Conservation (phyloP, 331 rosid species). For the Stylosanthes scabra region DNA sequence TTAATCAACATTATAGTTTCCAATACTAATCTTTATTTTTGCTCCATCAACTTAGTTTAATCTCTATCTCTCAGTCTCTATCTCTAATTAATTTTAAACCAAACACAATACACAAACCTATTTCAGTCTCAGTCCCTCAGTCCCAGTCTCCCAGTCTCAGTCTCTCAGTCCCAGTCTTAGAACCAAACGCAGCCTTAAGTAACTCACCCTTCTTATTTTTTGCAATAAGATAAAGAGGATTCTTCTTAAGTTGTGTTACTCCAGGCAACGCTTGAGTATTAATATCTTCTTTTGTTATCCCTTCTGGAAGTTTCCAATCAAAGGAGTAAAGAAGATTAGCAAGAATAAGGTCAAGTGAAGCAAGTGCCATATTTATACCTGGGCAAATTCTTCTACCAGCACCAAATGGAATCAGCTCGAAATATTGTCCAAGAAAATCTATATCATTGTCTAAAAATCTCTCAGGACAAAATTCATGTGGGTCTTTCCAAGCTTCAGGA, state of each 20-base stretch:
- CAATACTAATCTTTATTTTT: no score
- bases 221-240: conserved; percentile 16
- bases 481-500: conserved; percentile 38
- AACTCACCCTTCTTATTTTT: background rate
- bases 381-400: conserved; percentile 41
- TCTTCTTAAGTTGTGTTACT: conserved; percentile 6
- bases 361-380: conserved; percentile 12
- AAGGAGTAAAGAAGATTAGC: conserved; percentile 34
- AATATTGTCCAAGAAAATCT: conserved; percentile 27
- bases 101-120: no score
- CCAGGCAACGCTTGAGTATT: conserved; percentile 13
- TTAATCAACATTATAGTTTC: no score
- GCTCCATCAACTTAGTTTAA: no score
- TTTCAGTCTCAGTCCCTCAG: no score
- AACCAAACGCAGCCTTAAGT: no score
- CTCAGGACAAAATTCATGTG: conserved; percentile 32
- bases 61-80: no score
- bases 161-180: no score
- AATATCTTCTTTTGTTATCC: conserved; percentile 4
- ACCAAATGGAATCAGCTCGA: conserved; percentile 36
- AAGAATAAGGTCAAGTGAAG: conserved; percentile 6
- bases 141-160: no score
- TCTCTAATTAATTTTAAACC: no score
- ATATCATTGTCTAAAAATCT: conserved; percentile 5
- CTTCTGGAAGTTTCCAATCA: conserved; percentile 28